These are phyloP conservation scores for Dothistroma septosporum DNA, from an alignment of 2,329 filamentous ascomycete genomes.

Conservation along the genomic window DNA sequence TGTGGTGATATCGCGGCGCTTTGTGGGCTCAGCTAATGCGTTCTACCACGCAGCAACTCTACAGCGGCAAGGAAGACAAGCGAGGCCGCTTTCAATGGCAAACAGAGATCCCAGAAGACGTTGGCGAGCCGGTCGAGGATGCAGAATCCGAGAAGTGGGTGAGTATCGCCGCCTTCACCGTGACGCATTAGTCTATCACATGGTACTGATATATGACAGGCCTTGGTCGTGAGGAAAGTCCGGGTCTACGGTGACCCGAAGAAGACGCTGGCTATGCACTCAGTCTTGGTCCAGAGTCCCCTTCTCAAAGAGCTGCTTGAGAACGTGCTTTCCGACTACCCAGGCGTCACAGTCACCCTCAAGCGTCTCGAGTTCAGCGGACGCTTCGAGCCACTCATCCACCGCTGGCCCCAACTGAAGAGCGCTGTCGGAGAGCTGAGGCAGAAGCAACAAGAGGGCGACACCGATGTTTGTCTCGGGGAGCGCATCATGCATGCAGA, in stretches of 20 bases:
- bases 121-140: conserved; percentile 57
- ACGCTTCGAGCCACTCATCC: conserved; percentile 59
- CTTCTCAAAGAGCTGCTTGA: conserved; percentile 55
- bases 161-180: not conserved
- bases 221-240: not conserved
- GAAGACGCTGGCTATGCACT: conserved; percentile 43
- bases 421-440: conserved; percentile 37
- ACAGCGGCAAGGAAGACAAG: conserved; percentile 29
- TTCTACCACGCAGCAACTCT: conserved; percentile 39
- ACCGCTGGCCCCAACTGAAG: conserved; percentile 54
- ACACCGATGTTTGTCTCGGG: conserved; percentile 6
- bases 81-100: conserved; percentile 6
- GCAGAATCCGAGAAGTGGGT: conserved; percentile 58
- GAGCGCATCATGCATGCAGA: conserved; percentile 36
- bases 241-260: not conserved
- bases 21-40: not conserved
- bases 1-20: not conserved
- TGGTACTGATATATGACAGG: not conserved
- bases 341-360: conserved; percentile 56
- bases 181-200: not conserved
- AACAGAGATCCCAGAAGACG: conserved; percentile 41
- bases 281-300: conserved; percentile 61
- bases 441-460: conserved; percentile 3
- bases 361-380: conserved; percentile 54
- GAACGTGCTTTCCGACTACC: conserved; percentile 55